Percentiles rank a stretch among this genome's conserved stretches.
Evolutionary conservation across 2,329 filamentous ascomycete species (phyloP).

Genomic region (Colletotrichum musicola): DNA sequence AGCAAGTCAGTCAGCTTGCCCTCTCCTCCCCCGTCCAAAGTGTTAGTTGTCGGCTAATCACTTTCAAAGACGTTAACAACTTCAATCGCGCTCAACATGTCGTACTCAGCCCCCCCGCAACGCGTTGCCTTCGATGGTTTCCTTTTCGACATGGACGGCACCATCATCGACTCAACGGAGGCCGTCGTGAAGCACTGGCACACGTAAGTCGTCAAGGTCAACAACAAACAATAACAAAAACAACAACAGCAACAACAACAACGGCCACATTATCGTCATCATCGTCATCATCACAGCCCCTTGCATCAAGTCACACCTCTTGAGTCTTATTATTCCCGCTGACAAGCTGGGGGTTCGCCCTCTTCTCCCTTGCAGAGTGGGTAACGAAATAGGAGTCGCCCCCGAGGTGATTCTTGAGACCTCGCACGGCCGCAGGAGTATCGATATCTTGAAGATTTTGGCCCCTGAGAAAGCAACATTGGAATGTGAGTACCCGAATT

Average conservation of each 20-base stretch:
- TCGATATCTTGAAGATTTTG: constrained; percentile 85
- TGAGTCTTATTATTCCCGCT: constrained; percentile 25
- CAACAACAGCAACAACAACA: too few species aligned
- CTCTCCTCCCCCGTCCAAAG: too few species aligned
- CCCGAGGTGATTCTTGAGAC: constrained; percentile 89
- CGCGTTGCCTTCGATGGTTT: constrained; percentile 62
- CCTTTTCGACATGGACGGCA: constrained; percentile 84
- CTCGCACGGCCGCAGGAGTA: constrained; percentile 90
- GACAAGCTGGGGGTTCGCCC: constrained; percentile 13
- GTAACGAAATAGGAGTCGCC: constrained; percentile 84
- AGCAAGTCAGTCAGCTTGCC: too few species aligned
- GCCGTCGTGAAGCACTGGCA: constrained; percentile 86
- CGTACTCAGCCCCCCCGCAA: constrained; percentile 37
- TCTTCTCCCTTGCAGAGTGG: constrained; percentile 67
- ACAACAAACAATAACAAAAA: neutral
- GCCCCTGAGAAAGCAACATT: constrained; percentile 89
- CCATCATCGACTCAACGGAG: constrained; percentile 83
- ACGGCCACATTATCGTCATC: too few species aligned
- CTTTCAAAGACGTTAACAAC: constrained; percentile 1
- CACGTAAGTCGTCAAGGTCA: constrained; percentile 58
- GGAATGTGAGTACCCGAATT: constrained; percentile 78
- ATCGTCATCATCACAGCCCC: too few species aligned
- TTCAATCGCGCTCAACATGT: constrained; percentile 18
- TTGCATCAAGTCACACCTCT: neutral
- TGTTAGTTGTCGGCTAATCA: too few species aligned